Conservation (phyloP, 208 protist species). For the Blechomonas ayalai region DNA sequence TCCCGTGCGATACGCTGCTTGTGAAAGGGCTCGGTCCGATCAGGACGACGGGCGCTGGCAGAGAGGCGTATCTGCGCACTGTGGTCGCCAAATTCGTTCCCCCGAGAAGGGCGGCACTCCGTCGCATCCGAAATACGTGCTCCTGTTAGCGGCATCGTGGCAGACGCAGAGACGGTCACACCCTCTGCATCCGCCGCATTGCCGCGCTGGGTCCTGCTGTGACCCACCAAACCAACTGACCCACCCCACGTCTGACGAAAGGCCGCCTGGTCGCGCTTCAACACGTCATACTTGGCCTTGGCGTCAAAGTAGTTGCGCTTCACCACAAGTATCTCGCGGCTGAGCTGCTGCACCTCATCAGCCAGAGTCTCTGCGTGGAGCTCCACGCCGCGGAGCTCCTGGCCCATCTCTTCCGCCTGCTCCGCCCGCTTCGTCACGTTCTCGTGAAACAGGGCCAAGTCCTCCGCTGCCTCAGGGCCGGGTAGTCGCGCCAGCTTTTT, state of each 20-base stretch:
- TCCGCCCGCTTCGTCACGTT: conserved; percentile 87
- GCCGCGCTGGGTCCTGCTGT: not conserved
- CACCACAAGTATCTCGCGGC: conserved; percentile 84
- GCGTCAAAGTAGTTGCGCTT: conserved; percentile 91
- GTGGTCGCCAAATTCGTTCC: conserved; percentile 3
- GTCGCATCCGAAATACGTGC: too few species aligned
- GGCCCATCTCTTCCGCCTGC: conserved; percentile 84
- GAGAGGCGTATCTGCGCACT: conserved; percentile 1
- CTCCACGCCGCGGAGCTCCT: conserved; percentile 46
- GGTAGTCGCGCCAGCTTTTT: conserved; percentile 90
- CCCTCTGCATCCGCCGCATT: too few species aligned
- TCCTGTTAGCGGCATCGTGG: conserved; percentile 6
- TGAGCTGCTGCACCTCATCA: conserved; percentile 86
- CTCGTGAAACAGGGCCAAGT: conserved; percentile 92
- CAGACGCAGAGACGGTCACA: not conserved
- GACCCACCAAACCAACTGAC: conserved; percentile 1
- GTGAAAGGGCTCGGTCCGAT: not conserved
- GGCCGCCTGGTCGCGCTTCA: conserved; percentile 39
- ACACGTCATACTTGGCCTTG: conserved; percentile 77
- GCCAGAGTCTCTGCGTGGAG: conserved; percentile 73
- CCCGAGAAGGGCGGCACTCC: conserved; percentile 1
- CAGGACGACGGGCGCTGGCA: not conserved
- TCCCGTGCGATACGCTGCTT: conserved; percentile 15
- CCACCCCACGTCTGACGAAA: conserved; percentile 40
- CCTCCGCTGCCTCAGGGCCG: conserved; percentile 94